Base-by-base conservation (phyloP, 1,284 basidiomycete species). In the Apiotrichum domesticum region DNA sequence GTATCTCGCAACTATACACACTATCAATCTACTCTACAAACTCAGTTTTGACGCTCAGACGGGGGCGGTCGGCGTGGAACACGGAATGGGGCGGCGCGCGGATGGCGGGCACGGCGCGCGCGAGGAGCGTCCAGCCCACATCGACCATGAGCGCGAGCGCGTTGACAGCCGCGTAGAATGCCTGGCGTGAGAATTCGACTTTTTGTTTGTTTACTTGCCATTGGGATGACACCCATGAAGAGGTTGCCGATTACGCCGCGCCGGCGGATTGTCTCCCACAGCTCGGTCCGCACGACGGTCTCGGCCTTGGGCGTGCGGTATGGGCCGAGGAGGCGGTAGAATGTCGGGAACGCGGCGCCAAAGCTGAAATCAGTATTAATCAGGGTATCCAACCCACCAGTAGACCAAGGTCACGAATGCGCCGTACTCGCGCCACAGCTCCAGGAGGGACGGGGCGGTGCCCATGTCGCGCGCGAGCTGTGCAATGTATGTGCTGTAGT, bases 381-480 rank as follows among this genome's bases (percentile, higher is more conserved):
- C 14, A 13, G 13, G 21, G 11, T 35, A 10, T 29, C 39, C 13
- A 43, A 68, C 78, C 61, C 61, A 84, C 79, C 82, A 83, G 66
- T 85, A 86, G 58, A 82, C 79, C 7, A 84, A 62, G 0, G 81
- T 69, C 4, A 85, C 78, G 62, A 84, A 81, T 46, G 72, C 71
- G 2, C 84, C 85, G 63, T 85, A 79, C 44, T 80, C 71, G 58
- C 73, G 59, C 75, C 79, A 81, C 3, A 86, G 71, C 52, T 81
- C 73, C 52, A 66, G 70, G 8, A 86, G 71, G 1, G 78, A 75
- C 6, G 85, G 85, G 2, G 81, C 80, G 1, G 80, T 79, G 10
- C 83, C 82, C 61, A 86, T 83, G 65, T 86, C 85, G 48, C 79
- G 79, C 1, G 84, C 84, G 4, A 86, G 72, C 0, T 82, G 83